Conservation (phyloP, 768 basidiomycete species). For the Butyriboletus loyo region DNA sequence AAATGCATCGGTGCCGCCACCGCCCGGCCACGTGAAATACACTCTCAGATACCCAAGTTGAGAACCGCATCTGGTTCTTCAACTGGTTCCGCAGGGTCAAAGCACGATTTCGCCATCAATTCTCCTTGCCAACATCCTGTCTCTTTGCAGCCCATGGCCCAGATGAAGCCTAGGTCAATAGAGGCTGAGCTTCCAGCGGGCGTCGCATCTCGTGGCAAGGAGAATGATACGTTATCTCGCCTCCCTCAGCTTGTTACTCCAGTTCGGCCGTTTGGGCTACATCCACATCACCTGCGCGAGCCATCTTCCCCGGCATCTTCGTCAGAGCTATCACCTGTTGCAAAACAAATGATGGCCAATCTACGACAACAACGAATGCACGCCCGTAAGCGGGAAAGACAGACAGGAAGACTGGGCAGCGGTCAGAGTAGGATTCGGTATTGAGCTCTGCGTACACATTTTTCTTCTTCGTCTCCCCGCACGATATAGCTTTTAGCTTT, state of each 20-base stretch:
- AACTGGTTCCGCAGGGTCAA: constrained; percentile 18
- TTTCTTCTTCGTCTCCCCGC: background rate
- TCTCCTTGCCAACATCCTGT: constrained; percentile 4
- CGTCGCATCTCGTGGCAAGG: constrained; percentile 12
- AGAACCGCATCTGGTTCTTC: constrained; percentile 28
- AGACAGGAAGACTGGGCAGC: constrained; percentile 30
- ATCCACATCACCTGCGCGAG: constrained; percentile 25
- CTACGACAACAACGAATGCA: constrained; percentile 43
- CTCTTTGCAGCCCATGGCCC: constrained; percentile 4
- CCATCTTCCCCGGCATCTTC: constrained; percentile 66
- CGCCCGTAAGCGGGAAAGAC: constrained; percentile 33
- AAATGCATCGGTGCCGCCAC: background rate
- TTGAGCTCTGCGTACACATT: constrained; percentile 8
- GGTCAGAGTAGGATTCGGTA: constrained; percentile 30
- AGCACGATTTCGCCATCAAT: background rate
- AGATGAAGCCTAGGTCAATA: background rate
- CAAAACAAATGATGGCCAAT: constrained; percentile 64
- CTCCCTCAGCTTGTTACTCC: constrained; percentile 45
- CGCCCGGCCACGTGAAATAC: constrained; percentile 10
- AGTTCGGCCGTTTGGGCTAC: constrained; percentile 39
- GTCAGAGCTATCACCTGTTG: constrained; percentile 69
- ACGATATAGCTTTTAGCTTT: constrained; percentile 13
- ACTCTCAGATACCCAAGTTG: constrained; percentile 31
- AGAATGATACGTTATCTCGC: constrained; percentile 24
- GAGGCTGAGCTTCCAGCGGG: background rate